Base-by-base conservation (phyloP, 768 basidiomycete species). In the Trametes sanguinea region DNA sequence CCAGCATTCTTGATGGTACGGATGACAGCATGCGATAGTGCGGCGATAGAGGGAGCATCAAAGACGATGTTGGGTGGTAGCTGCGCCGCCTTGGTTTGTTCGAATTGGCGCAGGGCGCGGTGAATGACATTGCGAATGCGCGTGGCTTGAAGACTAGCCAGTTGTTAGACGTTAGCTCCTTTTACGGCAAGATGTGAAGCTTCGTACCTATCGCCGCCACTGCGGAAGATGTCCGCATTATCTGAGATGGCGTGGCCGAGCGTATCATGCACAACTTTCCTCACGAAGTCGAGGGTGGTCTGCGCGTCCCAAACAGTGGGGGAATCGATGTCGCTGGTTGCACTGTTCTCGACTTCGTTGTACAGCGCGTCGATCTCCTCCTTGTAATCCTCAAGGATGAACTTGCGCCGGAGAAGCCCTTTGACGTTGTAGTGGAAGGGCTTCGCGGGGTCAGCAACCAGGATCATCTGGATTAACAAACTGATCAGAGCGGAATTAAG, bases 361-460 rank as follows among this genome's bases (percentile, higher is more conserved):
- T 81, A 81, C 10, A 75, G 44, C 0, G 66, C 69, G 27, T 77
- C 67, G 53, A 81, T 81, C 58, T 83, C 82, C 0, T 66, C 51
- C 9, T 71, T 71, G 60, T 83, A 81, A 1, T 58, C 63, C 0
- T 63, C 35, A 9, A 76, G 42, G 30, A 72, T 57, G 11, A 59
- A 61, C 13, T 66, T 59, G 9, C 75, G 65, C 10, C 70, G 65
- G 6, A 69, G 63, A 4, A 70, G 72, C 4, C 68, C 66, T 56
- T 77, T 77, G 4, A 72, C 62, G 2, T 76, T 76, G 42, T 70
- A 69, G 16, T 61, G 39, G 54, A 77, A 69, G 2, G 76, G 75
- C 50, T 74, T 76, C 2, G 43, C 32, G 6, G 75, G 70, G 1
- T 51, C 43, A 1, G 72, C 63, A 10, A 76, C 65, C 0, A 76